These are phyloP conservation scores for Hygrophila difformis DNA, from an alignment of 257 asterid genomes.

Conservation along the genomic window DNA sequence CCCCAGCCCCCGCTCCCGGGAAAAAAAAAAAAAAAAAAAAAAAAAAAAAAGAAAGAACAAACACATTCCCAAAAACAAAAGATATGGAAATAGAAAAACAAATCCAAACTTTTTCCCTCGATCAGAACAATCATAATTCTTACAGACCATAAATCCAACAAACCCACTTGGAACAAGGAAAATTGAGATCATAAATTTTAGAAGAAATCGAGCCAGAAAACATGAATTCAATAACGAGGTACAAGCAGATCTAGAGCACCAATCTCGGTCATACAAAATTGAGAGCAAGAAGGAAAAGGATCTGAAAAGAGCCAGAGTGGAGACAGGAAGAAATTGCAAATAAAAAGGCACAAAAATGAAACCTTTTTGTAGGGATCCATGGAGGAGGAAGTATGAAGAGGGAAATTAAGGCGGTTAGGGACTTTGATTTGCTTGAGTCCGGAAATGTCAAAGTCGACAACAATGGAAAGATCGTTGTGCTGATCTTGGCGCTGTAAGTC, in stretches of 20 bases:
- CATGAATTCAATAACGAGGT: neutral
- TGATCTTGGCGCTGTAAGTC: slow-evolving; percentile 6
- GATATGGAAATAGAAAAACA: neutral
- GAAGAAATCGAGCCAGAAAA: neutral
- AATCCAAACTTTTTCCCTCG: neutral
- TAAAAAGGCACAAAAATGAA: neutral
- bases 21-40: neutral
- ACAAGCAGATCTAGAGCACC: slow-evolving; percentile 21
- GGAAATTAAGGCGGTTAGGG: slow-evolving; percentile 53
- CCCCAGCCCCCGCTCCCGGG: neutral
- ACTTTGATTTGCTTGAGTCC: slow-evolving; percentile 57
- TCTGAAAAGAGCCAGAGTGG: neutral
- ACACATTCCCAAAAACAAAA: too few species aligned
- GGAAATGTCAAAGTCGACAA: slow-evolving; percentile 57
- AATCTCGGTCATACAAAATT: slow-evolving; percentile 12
- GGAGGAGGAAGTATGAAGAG: slow-evolving; percentile 25
- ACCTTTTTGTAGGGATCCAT: slow-evolving; percentile 90
- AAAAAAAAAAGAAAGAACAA: too few species aligned
- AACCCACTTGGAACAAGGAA: neutral
- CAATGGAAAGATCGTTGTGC: slow-evolving; percentile 24
- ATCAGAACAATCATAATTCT: neutral
- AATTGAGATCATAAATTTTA: too few species aligned
- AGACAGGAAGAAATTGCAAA: neutral
- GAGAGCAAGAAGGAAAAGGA: neutral
- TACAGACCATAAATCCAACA: neutral